phyloP scores from a whole-genome alignment of 352 stramenopile genomes.

The Thalassiosira pacifica region DNA sequence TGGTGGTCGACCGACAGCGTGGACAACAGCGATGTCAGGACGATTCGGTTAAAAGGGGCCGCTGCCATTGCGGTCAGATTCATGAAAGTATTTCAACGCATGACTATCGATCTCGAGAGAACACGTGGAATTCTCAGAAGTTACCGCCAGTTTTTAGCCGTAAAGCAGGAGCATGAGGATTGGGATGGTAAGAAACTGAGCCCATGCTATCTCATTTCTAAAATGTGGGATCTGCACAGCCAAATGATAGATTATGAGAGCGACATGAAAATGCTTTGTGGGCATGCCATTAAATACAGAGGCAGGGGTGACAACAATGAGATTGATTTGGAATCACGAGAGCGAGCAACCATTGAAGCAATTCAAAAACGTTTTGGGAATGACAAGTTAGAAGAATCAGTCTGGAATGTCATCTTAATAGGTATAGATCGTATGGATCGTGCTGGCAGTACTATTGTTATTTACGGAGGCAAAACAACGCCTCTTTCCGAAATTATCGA shows the following conservation, averaged over 20 bases:
- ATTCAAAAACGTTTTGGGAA: no score
- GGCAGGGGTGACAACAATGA: slow-evolving; percentile 51
- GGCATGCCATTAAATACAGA: slow-evolving; percentile 64
- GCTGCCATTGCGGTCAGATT: background rate
- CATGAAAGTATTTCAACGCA: background rate
- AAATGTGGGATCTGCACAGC: slow-evolving; percentile 77
- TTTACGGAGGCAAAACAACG: background rate
- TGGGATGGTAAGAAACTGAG: slow-evolving; percentile 69
- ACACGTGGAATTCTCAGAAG: slow-evolving; percentile 41
- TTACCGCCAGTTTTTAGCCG: slow-evolving; percentile 76
- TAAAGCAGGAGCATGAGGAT: slow-evolving; percentile 76
- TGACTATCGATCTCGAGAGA: background rate
- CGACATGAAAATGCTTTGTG: slow-evolving; percentile 75
- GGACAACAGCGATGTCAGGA: background rate
- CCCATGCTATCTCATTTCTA: slow-evolving; percentile 63
- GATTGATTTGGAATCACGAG: background rate
- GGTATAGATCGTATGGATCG: no score
- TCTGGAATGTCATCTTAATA: no score
- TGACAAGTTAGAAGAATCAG: no score
- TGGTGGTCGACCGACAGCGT: slow-evolving; percentile 7
- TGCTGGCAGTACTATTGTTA: background rate
- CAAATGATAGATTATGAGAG: slow-evolving; percentile 71
- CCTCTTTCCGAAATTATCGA: background rate
- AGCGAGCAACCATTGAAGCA: background rate
- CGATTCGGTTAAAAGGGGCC: background rate